These are phyloP conservation scores for Tolypocladium sp. DNA, from an alignment of 2,329 filamentous ascomycete genomes.

Conservation along the genomic window DNA sequence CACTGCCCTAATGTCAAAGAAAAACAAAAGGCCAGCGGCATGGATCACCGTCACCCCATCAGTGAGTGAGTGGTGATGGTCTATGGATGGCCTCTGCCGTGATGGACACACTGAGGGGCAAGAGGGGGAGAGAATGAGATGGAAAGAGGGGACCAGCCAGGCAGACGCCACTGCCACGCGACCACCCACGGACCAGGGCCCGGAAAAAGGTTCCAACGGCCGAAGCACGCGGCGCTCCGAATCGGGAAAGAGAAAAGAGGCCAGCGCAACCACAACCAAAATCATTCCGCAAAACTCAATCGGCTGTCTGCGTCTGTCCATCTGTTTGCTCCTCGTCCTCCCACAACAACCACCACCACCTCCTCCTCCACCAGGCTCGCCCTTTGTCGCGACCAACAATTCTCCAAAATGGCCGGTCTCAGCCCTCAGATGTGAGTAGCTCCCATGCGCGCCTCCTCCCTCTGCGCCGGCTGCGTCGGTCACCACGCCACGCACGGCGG, in stretches of 20 bases:
- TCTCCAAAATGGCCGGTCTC: constrained; percentile 47
- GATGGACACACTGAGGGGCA: background rate
- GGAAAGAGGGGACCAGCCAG: background rate
- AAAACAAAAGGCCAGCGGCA: background rate
- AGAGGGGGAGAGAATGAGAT: background rate
- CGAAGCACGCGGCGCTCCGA: background rate
- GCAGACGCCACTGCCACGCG: background rate
- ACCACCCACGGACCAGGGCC: background rate
- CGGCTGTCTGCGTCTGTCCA: background rate
- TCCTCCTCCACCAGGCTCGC: constrained; percentile 1
- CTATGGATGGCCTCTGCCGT: too few species aligned
- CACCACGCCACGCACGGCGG: background rate
- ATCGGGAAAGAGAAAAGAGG: constrained; percentile 6
- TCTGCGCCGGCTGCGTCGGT: background rate
- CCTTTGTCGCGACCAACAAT: background rate
- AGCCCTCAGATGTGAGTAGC: constrained; percentile 53
- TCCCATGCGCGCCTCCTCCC: background rate
- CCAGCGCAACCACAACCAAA: constrained; percentile 6
- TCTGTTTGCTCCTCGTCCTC: background rate
- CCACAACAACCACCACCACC: constrained; percentile 1
- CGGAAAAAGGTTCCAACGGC: constrained; percentile 11
- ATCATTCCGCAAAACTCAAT: background rate
- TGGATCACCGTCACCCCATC: background rate
- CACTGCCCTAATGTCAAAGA: background rate
- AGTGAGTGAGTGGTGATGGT: background rate